These are phyloP conservation scores for Eimeria sp. DNA, from an alignment of 169 alveolate species.

Conservation along the genomic window DNA sequence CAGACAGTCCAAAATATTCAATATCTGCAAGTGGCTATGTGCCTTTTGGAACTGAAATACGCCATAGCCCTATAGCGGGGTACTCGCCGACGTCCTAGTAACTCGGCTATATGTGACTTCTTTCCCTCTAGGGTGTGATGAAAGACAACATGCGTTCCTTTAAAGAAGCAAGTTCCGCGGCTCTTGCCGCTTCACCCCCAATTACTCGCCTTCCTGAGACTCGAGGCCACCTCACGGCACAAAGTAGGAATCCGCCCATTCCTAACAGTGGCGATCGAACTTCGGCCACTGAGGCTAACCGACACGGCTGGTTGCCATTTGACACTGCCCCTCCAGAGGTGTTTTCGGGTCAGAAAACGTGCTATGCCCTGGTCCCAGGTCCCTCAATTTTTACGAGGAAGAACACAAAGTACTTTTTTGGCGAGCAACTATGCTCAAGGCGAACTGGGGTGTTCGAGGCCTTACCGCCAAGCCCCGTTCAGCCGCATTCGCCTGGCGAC, in stretches of 20 bases:
- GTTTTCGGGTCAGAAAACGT: not conserved
- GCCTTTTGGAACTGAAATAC: not conserved
- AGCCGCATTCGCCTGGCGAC: slow-evolving; percentile 18
- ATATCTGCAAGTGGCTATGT: not conserved
- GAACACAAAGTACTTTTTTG: not conserved
- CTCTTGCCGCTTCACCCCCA: slow-evolving; percentile 31
- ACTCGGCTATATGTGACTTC: not conserved
- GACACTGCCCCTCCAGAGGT: slow-evolving; percentile 2
- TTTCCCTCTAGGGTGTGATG: not conserved
- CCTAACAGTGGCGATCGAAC: slow-evolving; percentile 47
- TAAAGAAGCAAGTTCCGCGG: slow-evolving; percentile 19
- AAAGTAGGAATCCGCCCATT: slow-evolving; percentile 4
- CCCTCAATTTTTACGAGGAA: not conserved
- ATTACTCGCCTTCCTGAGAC: slow-evolving; percentile 1
- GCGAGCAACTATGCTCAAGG: not conserved
- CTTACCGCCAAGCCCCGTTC: not conserved
- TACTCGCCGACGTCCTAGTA: not conserved
- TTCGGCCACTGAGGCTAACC: slow-evolving; percentile 49
- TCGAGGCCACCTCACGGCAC: slow-evolving; percentile 22
- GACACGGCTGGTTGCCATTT: slow-evolving; percentile 35
- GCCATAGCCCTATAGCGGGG: too few species aligned
- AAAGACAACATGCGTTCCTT: slow-evolving; percentile 50
- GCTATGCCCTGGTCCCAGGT: not conserved
- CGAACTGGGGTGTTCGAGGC: slow-evolving; percentile 4
- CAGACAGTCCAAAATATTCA: not conserved